Conservation (phyloP, 768 basidiomycete genomes). For the Pholiota molesta region DNA sequence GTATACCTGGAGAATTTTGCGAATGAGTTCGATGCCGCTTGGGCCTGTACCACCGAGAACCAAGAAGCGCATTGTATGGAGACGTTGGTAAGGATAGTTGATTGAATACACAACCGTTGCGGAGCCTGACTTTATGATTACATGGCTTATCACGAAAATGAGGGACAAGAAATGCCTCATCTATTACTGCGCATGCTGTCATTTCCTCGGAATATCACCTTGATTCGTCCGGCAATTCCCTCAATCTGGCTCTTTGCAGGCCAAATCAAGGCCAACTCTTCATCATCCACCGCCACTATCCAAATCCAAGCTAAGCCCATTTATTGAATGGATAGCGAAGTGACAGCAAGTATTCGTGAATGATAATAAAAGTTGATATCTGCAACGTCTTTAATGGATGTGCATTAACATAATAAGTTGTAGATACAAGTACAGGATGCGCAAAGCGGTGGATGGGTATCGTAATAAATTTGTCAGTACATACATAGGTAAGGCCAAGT, state of each 20-base stretch:
- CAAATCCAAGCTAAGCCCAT: no score
- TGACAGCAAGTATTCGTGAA: no score
- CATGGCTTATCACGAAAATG: neutral
- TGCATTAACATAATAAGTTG: no score
- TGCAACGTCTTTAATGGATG: no score
- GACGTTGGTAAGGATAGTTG: neutral
- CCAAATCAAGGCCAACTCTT: no score
- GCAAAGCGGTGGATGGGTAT: no score
- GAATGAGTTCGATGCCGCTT: slow-evolving; percentile 57
- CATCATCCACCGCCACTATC: no score
- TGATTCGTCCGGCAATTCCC: neutral
- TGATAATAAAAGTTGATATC: no score
- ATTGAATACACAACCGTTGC: neutral
- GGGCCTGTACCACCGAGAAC: slow-evolving; percentile 76
- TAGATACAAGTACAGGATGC: no score
- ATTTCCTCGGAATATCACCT: neutral
- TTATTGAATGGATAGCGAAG: no score
- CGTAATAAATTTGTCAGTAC: no score
- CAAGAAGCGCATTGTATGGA: slow-evolving; percentile 47
- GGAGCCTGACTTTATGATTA: neutral
- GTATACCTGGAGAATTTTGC: slow-evolving; percentile 50
- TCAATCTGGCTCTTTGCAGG: neutral
- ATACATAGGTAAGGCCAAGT: no score
- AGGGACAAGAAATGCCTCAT: neutral
- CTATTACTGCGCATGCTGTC: neutral